These are phyloP conservation scores for Xylariales sp. DNA, from an alignment of 2,329 filamentous ascomycete species.

Conservation along the genomic window DNA sequence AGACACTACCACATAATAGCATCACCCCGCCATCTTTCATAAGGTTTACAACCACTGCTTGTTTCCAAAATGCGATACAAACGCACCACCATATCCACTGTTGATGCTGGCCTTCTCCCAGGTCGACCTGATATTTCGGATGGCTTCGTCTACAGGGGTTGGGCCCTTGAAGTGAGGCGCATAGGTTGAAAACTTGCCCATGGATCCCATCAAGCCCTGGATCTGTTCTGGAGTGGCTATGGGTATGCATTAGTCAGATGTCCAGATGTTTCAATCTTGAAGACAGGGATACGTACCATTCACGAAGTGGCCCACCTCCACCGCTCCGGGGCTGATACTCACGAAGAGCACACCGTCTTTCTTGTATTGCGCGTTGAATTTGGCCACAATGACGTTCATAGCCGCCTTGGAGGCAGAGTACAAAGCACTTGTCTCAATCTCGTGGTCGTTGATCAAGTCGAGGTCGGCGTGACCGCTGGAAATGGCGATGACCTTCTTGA, in stretches of 20 bases:
- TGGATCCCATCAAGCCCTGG: not conserved
- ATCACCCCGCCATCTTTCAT: not conserved
- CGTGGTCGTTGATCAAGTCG: too few species aligned
- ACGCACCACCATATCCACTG: conserved; percentile 32
- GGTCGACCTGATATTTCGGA: conserved; percentile 13
- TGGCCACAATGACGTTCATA: too few species aligned
- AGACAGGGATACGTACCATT: too few species aligned
- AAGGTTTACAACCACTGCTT: conserved; percentile 36
- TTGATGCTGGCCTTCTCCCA: conserved; percentile 21
- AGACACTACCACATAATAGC: not conserved
- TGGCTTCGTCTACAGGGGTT: conserved; percentile 12
- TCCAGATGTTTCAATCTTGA: conserved; percentile 10
- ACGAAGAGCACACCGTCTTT: too few species aligned
- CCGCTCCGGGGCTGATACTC: not conserved
- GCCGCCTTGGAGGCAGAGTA: too few species aligned
- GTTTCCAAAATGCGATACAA: conserved; percentile 42
- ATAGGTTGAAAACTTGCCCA: conserved; percentile 14
- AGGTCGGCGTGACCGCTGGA: too few species aligned
- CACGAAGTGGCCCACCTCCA: not conserved
- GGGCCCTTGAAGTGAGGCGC: conserved; percentile 20
- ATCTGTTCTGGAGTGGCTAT: conserved; percentile 1
- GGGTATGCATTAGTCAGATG: conserved; percentile 6
- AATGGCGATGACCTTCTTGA: too few species aligned
- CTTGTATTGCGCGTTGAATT: too few species aligned
- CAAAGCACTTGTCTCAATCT: too few species aligned